A percentile compares a stretch with the other conserved stretches of the same genome.
Conservation (phyloP, 2,329 filamentous ascomycete genomes). For the Madurella fahalii region DNA sequence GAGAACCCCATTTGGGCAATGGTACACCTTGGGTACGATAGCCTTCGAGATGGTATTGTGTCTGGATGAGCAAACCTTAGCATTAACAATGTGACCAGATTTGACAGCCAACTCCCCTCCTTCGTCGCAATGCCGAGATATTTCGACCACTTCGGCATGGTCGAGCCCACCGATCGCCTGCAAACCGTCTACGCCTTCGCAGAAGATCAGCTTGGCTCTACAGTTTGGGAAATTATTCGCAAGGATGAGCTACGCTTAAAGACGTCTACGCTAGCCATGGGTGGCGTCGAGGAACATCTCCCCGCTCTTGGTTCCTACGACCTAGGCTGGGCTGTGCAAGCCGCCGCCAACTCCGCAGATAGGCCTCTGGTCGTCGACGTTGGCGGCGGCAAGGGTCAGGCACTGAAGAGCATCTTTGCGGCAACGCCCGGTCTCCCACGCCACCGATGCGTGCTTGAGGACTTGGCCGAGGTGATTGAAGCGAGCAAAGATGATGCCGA, state of each 20-base stretch:
- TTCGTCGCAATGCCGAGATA: constrained; percentile 29
- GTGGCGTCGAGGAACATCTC: constrained; percentile 21
- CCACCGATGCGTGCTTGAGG: constrained; percentile 31
- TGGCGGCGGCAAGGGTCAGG: constrained; percentile 36
- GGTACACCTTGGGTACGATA: constrained; percentile 7
- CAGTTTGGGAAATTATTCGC: constrained; percentile 32
- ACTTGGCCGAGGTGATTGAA: constrained; percentile 32
- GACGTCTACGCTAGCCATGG: constrained; percentile 31
- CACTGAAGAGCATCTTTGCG: constrained; percentile 33
- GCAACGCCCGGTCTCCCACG: constrained; percentile 26
- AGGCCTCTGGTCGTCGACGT: constrained; percentile 34
- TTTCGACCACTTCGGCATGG: constrained; percentile 31
- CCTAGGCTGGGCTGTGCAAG: constrained; percentile 28
- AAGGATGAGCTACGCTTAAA: constrained; percentile 24
- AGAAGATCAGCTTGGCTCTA: constrained; percentile 27
- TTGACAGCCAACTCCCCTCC: constrained; percentile 24
- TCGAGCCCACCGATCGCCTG: constrained; percentile 28
- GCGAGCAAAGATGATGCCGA: constrained; percentile 20
- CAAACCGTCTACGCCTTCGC: constrained; percentile 30
- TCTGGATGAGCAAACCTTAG: too few species aligned
- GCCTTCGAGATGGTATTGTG: too few species aligned
- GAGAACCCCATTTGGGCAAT: constrained; percentile 15
- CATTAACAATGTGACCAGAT: constrained; percentile 15
- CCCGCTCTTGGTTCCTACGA: constrained; percentile 30
- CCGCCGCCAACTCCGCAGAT: constrained; percentile 1